These are phyloP conservation scores for Heritiera littoralis DNA, from an alignment of 345 rosid species.

Conservation along the genomic window DNA sequence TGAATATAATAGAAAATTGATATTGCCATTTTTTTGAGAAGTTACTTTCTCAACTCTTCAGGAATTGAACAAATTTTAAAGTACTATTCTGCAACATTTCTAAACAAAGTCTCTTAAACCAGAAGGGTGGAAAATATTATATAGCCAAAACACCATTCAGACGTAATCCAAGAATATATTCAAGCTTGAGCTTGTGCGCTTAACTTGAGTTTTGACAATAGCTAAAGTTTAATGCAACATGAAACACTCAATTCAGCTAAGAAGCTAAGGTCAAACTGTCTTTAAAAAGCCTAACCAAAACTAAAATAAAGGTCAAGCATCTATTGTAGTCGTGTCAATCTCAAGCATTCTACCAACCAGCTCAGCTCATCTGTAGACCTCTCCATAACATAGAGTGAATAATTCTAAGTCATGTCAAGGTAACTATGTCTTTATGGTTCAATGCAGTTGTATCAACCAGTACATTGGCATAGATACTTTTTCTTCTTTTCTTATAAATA, in stretches of 20 bases:
- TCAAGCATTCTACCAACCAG: background rate
- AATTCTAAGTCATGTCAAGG: background rate
- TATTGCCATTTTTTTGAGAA: background rate
- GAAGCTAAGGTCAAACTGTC: background rate
- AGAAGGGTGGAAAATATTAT: no score
- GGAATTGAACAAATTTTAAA: no score
- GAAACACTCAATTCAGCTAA: background rate
- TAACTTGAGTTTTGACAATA: background rate
- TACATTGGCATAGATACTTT: no score
- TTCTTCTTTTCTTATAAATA: background rate
- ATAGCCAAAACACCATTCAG: background rate
- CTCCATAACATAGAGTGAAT: background rate
- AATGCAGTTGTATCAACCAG: background rate
- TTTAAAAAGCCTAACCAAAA: background rate
- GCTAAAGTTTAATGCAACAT: background rate
- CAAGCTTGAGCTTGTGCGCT: background rate
- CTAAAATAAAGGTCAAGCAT: constrained; percentile 2
- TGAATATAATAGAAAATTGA: background rate
- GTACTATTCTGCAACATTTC: background rate
- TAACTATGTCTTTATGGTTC: background rate
- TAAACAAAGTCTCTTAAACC: no score
- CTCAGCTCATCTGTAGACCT: background rate
- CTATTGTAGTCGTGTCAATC: background rate
- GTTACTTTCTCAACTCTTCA: background rate
- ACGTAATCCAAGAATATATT: background rate